Evolutionary conservation across 495 filamentous ascomycete genomes (phyloP), one percentile per base, ranked within the genome.

Genomic region (Podospora pseudocomata): DNA sequence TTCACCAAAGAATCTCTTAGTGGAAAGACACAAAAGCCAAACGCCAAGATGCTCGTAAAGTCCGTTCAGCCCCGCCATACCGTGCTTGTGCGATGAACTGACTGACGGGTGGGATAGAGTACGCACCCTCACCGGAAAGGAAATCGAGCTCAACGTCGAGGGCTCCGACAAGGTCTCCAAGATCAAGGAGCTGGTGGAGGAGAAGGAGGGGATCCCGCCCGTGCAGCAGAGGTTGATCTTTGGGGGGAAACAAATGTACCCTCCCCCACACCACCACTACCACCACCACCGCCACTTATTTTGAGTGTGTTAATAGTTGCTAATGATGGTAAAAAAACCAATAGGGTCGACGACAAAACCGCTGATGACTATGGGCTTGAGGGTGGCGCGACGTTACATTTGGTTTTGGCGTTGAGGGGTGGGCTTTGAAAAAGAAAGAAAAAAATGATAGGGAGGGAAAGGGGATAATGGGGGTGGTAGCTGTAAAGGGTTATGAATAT

Each of bases 141-240:
- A 98, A 81, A 98, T 99, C 80, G 94, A 97, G 82, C 87, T 99
- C 65, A 93, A 98, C 77, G 96, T 99, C 75, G 95, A 99, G 82
- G 75, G 75, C 30, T 90, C 94, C 72, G 94, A 97, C 82, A 96
- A 92, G 84, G 94, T 98, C 73, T 90, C 91, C 57, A 87, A 91
- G 71, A 97, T 99, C 84, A 99, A 99, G 84, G 96, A 98, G 83
- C 92, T 92, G 69, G 95, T 99, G 49, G 95, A 99, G 78, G 95
- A 98, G 82, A 97, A 97, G 77, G 96, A 98, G 79, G 95, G 95
- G 28, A 98, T 99, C 76, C 95, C 95, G 32, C 95, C 95, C 19
- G 94, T 96, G 27, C 95, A 99, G 79, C 95, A 99, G 82, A 89
- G 96, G 49, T 82, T 99, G 63, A 99, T 99, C 76, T 97, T 88